Conservation (phyloP, 2,329 filamentous ascomycete genomes). For the Pseudogymnoascus sp. region DNA sequence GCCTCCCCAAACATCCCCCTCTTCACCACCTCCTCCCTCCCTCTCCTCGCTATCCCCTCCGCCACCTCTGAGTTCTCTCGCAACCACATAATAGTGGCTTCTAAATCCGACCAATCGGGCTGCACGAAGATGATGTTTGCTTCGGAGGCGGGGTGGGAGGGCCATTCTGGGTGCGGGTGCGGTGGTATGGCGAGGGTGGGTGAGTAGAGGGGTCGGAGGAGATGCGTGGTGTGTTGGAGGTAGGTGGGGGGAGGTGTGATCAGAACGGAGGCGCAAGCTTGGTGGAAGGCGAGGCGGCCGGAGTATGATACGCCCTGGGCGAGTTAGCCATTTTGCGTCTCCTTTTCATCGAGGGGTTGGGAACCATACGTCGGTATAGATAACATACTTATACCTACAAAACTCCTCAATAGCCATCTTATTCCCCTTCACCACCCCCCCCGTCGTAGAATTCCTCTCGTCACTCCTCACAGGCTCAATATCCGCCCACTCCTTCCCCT, state of each 20-base stretch:
- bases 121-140: constrained; percentile 44
- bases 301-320: constrained; percentile 41
- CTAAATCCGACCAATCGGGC: constrained; percentile 44
- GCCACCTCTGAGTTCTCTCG: constrained; percentile 36
- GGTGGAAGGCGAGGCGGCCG: constrained; percentile 43
- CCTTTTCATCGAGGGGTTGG: too few relatives aligned
- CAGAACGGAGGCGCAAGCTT: constrained; percentile 41
- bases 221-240: constrained; percentile 43
- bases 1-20: constrained; percentile 40
- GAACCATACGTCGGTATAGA: constrained; percentile 37
- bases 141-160: constrained; percentile 28
- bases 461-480: constrained; percentile 32
- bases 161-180: constrained; percentile 28
- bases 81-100: constrained; percentile 38
- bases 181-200: constrained; percentile 17
- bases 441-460: constrained; percentile 18
- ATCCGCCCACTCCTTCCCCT: constrained; percentile 39
- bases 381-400: constrained; percentile 42
- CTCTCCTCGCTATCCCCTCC: constrained; percentile 38
- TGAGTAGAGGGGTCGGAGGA: constrained; percentile 38
- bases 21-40: constrained; percentile 36
- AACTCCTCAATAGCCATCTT: constrained; percentile 41
- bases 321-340: not conserved
- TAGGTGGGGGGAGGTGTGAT: constrained; percentile 40
- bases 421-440: constrained; percentile 31